Evolutionary conservation across 2,329 filamentous ascomycete species (phyloP), one percentile per base, ranked within the genome.

Genomic region (Salinomyces thailandicus): DNA sequence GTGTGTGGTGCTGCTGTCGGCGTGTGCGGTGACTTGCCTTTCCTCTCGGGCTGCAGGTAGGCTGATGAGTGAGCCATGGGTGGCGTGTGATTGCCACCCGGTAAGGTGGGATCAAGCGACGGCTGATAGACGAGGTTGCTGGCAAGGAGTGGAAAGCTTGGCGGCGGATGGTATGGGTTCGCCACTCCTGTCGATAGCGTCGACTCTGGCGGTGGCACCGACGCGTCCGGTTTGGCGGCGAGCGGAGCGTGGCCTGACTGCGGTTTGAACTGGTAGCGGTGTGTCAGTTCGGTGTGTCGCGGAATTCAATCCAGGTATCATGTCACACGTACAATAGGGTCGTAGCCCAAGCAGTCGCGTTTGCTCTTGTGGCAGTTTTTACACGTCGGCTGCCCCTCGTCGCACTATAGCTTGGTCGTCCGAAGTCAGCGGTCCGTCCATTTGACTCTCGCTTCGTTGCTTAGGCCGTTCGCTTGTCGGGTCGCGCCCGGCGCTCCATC

Each of bases 361-460:
- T 89, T 91, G 49, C 81, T 86, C 61, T 91, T 91, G 56, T 81
- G 79, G 65, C 84, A 91, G 57, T 91, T 85, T 64, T 85, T 79
- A 69, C 91, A 98, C 42, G 81, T 79, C 15, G 91, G 91, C 62
- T 94, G 86, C 43, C 77, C 79, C 70, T 98, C 91, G 74, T 96
- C 91, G 66, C 91, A 98, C 91, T 95, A 60, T 44, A 45, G 27
- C 9, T 13, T 31, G 9, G 14, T 31, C 11, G 15, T 19, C 17
- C 8, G 15, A 30, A n/a, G 27, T 30, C 14, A 30, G 27, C 14
- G 27, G 11, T 9, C 22, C 22, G 22, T n/a, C n/a, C 22, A 18
- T 13, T 24, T 9, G 15, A 28, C 24, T 36, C 26, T 36, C 27
- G 19, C 26, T 31, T 36, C 24, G 15, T 31, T 7, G 20, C 19